Base-by-base conservation (phyloP, 2,329 filamentous ascomycete genomes). In the Stachybotrys chartarum region DNA sequence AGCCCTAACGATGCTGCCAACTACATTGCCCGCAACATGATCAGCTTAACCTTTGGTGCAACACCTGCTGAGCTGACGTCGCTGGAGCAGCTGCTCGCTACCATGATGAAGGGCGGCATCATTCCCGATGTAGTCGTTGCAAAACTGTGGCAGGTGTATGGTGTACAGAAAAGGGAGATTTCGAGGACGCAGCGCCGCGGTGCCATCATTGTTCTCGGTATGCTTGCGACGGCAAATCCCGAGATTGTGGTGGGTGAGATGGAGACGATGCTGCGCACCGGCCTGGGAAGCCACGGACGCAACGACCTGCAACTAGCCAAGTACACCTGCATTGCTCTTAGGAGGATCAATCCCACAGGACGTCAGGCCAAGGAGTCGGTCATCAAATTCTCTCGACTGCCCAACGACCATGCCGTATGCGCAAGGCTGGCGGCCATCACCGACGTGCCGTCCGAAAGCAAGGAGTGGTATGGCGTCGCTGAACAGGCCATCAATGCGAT, bases 21-120 rank as follows among this genome's bases (percentile, higher is more conserved):
- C 70, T 99, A 95, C 68, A 88, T 99, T 65, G 93, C 93, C 30
- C 85, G 92, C 59, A 99, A 97, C 72, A 99, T 99, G 93, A 97
- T 97, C 72, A 97, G 92, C 78, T 75, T 99, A 66, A 99, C 94
- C 0, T 97, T 96, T 70, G 93, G 92, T 31, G 92, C 93, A 1
- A 96, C 93, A 0, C 91, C 93, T 1, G 94, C 95, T 1, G 94
- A 99, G 69, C 77, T 99, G 54, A 99, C 94, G 0, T 97, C 91
- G 50, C 79, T 99, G 8, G 94, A 99, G 72, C 94, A 99, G 71
- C 79, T 99, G 4, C 79, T 99, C 7, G 91, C 90, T 59, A 97
- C 91, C 0, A 99, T 99, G 94, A 96, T 97, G 90, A 95, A 92
- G 72, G 86, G 87, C 44, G 90, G 91, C 14, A 82, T 92, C 69